Evolutionary conservation across 2,329 filamentous ascomycete species (phyloP), one percentile per base, ranked within the genome.

Genomic region (Amauroascus verrucosus): DNA sequence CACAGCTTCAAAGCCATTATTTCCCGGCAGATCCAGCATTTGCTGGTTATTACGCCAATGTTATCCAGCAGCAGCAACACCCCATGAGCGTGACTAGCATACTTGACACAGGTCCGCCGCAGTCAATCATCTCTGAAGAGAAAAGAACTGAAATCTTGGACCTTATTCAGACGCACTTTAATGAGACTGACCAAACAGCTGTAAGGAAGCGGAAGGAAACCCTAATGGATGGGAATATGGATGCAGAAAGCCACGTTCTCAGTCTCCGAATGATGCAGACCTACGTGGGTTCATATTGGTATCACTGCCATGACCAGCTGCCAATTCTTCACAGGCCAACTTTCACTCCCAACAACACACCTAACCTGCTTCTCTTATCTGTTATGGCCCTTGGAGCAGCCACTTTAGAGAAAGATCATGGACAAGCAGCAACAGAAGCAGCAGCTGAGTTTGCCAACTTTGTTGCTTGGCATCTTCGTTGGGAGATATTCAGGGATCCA

Each of bases 251-350:
- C 26, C 81, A 84, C 61, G 77, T 82, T 35, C 73, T 97, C 57
- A 95, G 91, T 67, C 77, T 90, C 62, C 82, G 85, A 62, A 96
- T 95, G 88, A 94, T 97, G 86, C 88, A 96, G 70, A 85, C 84
- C 2, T 97, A 96, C 64, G 89, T 95, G 59, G 80, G 83, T 9
- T 95, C 89, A 1, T 98, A 94, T 68, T 98, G 93, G 93, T 78
- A 86, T 51, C 86, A 96, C 67, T 95, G 96, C 64, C 94, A 93
- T 67, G 85, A 90, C 51, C 93, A 97, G 67, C 77, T 97, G 58
- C 93, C 93, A 1, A 95, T 98, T 56, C 75, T 97, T 46, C 93
- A 98, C 69, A 88, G 90, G 64, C 89, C 93, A 3, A 96, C 91
- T 0, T 98, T 97, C 68, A 86, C 83, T 3, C 85, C 91, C 0